These are phyloP conservation scores for Amoeboaphelidium protococcarum DNA, from an alignment of 371 early-diverging fungal genomes.

Conservation along the genomic window DNA sequence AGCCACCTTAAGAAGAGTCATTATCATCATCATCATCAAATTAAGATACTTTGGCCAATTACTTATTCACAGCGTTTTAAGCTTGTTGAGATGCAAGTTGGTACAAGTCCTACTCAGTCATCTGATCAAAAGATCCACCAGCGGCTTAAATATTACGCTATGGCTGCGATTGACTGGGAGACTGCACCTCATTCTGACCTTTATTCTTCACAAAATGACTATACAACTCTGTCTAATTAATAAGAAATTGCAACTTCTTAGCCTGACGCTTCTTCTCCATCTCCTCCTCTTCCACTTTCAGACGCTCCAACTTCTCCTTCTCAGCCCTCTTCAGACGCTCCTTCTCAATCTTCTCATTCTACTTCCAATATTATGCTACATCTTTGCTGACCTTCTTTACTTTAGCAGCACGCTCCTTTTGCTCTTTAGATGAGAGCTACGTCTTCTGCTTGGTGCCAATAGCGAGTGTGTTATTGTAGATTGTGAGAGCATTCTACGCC, in stretches of 20 bases:
- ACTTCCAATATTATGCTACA: slow-evolving; percentile 64
- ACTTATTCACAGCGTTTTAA: slow-evolving; percentile 44
- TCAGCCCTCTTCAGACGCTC: slow-evolving; percentile 70
- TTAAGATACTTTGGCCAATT: slow-evolving; percentile 32
- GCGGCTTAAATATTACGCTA: neutral
- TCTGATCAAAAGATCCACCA: neutral
- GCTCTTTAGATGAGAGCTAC: no score
- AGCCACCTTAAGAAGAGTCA: slow-evolving; percentile 15
- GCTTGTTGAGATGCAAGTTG: slow-evolving; percentile 45
- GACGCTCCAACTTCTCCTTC: slow-evolving; percentile 54
- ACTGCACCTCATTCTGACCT: slow-evolving; percentile 14
- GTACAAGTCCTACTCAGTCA: slow-evolving; percentile 26
- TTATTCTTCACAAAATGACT: slow-evolving; percentile 81
- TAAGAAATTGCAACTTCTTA: slow-evolving; percentile 82
- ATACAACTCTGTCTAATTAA: slow-evolving; percentile 89
- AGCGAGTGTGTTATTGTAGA: no score
- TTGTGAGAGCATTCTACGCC: no score
- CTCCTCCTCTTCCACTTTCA: slow-evolving; percentile 57
- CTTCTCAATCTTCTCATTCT: slow-evolving; percentile 67
- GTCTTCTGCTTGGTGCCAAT: no score
- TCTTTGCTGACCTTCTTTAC: slow-evolving; percentile 6
- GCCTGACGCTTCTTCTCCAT: slow-evolving; percentile 71
- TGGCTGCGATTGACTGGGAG: neutral
- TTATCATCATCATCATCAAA: neutral
- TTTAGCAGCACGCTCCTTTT: neutral